Evolutionary conservation across 1,139 yeast genomes (phyloP).

Genomic region (Schwanniomyces etchellsii): DNA sequence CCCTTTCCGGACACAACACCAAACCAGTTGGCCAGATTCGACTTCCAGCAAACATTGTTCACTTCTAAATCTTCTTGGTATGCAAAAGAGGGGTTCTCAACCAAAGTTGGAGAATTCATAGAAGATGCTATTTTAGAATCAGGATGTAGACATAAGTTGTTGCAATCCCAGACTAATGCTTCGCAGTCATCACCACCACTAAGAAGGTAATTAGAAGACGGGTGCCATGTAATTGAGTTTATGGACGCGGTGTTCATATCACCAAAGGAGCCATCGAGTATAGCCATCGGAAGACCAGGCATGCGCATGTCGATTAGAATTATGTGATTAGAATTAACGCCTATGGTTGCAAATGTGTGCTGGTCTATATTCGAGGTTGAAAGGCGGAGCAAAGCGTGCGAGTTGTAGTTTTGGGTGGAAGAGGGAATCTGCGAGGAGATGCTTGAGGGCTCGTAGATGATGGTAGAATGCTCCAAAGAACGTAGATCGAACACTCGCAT

Average conservation of each 20-base stretch:
- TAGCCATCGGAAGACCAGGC: conserved; percentile 76
- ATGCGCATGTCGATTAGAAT: conserved; percentile 77
- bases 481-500: conserved; percentile 88
- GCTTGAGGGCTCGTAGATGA: conserved; percentile 64
- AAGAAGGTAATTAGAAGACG: conserved; percentile 58
- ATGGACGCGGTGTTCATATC: conserved; percentile 47
- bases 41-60: conserved; percentile 73
- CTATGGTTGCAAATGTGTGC: conserved; percentile 72
- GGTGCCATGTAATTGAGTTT: conserved; percentile 82
- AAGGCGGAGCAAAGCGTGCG: conserved; percentile 65
- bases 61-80: conserved; percentile 63
- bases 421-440: conserved; percentile 21
- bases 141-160: conserved; percentile 15
- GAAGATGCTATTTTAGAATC: conserved; percentile 3
- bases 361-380: conserved; percentile 81
- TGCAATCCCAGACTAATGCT: conserved; percentile 78
- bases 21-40: conserved; percentile 64
- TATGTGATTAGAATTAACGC: conserved; percentile 62
- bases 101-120: conserved; percentile 4
- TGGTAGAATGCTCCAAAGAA: conserved; percentile 88
- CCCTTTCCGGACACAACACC: conserved; percentile 79
- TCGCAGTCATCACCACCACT: conserved; percentile 92
- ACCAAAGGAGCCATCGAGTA: conserved; percentile 61
- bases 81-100: conserved; percentile 15
- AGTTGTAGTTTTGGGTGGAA: conserved; percentile 31